phyloP scores from a whole-genome alignment of 805 yeast genomes.

The Starmerella floricola region DNA sequence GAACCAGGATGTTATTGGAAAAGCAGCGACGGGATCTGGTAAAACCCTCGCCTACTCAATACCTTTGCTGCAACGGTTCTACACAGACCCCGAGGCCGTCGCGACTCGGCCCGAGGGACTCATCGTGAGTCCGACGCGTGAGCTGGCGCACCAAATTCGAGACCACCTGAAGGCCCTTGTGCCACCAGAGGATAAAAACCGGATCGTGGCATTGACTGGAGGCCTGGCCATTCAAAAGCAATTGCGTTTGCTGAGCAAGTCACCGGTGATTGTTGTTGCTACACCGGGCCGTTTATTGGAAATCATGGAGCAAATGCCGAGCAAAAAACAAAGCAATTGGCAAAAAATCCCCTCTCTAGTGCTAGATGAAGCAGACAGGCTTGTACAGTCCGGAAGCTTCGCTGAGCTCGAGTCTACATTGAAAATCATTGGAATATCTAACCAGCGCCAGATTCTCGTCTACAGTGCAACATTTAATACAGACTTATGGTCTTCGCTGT shows the following conservation, averaged over 20 bases:
- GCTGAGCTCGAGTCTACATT: constrained; percentile 79
- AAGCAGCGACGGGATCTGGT: constrained; percentile 97
- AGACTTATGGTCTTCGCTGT: constrained; percentile 67
- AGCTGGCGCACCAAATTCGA: constrained; percentile 85
- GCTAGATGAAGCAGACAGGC: constrained; percentile 90
- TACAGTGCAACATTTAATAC: constrained; percentile 76
- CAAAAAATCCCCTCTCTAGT: constrained; percentile 43
- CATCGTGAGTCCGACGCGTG: constrained; percentile 91
- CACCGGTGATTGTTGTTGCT: constrained; percentile 75
- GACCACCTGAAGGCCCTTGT: constrained; percentile 47
- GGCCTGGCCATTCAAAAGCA: constrained; percentile 92
- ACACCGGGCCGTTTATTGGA: constrained; percentile 93
- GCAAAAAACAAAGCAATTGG: constrained; percentile 31
- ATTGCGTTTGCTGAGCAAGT: constrained; percentile 54
- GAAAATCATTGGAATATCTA: constrained; percentile 46
- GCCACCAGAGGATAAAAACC: constrained; percentile 14
- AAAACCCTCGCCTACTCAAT: constrained; percentile 92
- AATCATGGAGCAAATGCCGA: constrained; percentile 38
- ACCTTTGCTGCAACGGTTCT: constrained; percentile 66
- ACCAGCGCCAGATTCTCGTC: constrained; percentile 69
- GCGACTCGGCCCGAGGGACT: constrained; percentile 38
- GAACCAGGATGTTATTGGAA: constrained; percentile 80
- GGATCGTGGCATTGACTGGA: constrained; percentile 74
- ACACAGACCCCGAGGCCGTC: constrained; percentile 16
- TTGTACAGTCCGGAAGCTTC: constrained; percentile 91